Conservation (phyloP, 371 early-diverging fungal genomes). For the Actinomortierella ambigua region DNA sequence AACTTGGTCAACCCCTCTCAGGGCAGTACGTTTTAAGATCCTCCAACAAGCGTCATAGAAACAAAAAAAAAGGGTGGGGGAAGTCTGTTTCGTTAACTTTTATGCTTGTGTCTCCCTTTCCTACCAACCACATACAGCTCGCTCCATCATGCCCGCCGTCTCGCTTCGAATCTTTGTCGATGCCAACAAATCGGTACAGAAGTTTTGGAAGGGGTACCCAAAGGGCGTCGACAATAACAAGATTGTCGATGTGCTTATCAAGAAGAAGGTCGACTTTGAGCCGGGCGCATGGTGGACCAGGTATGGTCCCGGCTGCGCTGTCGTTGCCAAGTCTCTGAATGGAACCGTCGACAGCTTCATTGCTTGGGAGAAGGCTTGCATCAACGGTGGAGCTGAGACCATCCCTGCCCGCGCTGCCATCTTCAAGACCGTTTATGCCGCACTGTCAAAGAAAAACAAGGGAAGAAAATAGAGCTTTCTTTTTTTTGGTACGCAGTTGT, state of each 20-base stretch:
- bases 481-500: too few species aligned
- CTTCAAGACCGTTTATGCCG: conserved; percentile 9
- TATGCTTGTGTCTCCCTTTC: neutral
- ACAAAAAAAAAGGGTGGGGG: too few species aligned
- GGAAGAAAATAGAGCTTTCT: neutral
- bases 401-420: conserved; percentile 7
- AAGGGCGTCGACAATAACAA: neutral
- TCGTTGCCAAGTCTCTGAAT: conserved; percentile 9
- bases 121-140: conserved; percentile 8
- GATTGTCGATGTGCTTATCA: conserved; percentile 34
- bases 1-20: conserved; percentile 18
- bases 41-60: neutral
- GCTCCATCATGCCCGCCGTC: conserved; percentile 31
- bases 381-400: conserved; percentile 22
- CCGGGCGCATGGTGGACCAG: conserved; percentile 44
- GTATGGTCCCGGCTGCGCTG: conserved; percentile 22
- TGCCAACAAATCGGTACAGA: conserved; percentile 20
- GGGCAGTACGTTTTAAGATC: conserved; percentile 29
- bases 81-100: neutral
- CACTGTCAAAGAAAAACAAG: neutral
- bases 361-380: conserved; percentile 23
- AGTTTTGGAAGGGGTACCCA: conserved; percentile 18
- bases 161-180: conserved; percentile 21
- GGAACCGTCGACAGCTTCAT: conserved; percentile 7
- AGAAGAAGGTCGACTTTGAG: conserved; percentile 30